phyloP scores from a whole-genome alignment of 139 green algal species.

The Coelastrella sp. region DNA sequence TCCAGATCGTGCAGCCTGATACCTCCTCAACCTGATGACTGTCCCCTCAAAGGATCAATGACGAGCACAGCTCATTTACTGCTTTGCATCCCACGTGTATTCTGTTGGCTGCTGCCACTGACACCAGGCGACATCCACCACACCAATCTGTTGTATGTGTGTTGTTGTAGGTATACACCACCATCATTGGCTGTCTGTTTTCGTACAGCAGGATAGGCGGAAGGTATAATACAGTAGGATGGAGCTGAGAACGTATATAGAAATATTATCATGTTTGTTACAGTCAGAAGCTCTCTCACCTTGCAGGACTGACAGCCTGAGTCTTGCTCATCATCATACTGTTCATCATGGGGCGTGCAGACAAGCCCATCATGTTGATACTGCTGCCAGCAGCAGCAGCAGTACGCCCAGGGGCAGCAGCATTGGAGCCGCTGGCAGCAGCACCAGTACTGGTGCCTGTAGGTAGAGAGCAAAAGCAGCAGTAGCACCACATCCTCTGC shows the following conservation, averaged over 20 bases:
- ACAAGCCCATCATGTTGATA: conserved; percentile 29
- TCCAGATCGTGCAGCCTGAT: background rate
- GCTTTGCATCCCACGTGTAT: too few relatives aligned
- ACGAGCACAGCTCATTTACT: too few relatives aligned
- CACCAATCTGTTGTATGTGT: too few relatives aligned
- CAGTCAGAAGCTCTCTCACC: background rate
- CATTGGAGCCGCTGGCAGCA: background rate
- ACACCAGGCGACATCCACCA: too few relatives aligned
- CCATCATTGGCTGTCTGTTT: too few relatives aligned
- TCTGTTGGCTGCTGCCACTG: too few relatives aligned
- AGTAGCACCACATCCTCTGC: background rate
- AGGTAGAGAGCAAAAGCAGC: background rate
- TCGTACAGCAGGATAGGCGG: too few relatives aligned
- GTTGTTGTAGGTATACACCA: too few relatives aligned
- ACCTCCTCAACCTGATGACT: background rate
- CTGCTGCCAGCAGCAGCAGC: conserved; percentile 16
- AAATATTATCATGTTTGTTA: background rate
- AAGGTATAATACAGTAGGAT: background rate
- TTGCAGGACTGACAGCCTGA: background rate
- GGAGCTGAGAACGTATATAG: background rate
- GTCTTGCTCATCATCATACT: conserved; percentile 25
- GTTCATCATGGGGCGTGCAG: background rate
- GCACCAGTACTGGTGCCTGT: background rate
- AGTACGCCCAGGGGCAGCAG: background rate
- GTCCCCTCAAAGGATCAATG: too few relatives aligned